phyloP scores from a whole-genome alignment of 352 stramenopile species.

The Phytophthora uliginosa region DNA sequence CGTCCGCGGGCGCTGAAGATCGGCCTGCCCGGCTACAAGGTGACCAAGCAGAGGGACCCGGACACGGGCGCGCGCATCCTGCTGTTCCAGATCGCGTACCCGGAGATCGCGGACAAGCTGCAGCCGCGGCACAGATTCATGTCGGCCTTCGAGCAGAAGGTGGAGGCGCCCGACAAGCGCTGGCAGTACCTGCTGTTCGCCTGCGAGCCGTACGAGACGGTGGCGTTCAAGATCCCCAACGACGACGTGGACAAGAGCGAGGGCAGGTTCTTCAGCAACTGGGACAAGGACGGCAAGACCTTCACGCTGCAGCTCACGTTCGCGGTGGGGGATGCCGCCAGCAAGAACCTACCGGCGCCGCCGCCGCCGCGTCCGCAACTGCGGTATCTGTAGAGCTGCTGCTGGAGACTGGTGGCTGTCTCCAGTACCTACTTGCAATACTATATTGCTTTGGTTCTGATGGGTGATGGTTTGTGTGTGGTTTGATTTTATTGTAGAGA shows the following conservation, averaged over 20 bases:
- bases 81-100: slow-evolving; percentile 97
- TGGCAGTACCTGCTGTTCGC: slow-evolving; percentile 99
- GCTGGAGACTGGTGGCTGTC: background rate
- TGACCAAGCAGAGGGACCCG: slow-evolving; percentile 95
- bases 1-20: slow-evolving; percentile 93
- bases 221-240: slow-evolving; percentile 99
- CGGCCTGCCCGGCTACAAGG: slow-evolving; percentile 98
- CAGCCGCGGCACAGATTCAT: slow-evolving; percentile 99
- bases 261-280: slow-evolving; percentile 98
- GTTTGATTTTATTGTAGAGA: slow-evolving; percentile 1
- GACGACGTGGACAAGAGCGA: slow-evolving; percentile 96
- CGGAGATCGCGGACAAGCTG: slow-evolving; percentile 93
- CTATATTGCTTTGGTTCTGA: background rate
- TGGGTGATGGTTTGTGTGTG: background rate
- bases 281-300: slow-evolving; percentile 96
- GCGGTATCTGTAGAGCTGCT: background rate
- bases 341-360: slow-evolving; percentile 53
- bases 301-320: slow-evolving; percentile 95
- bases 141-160: slow-evolving; percentile 99
- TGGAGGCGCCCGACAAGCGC: slow-evolving; percentile 97
- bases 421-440: background rate
- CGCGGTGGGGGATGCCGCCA: slow-evolving; percentile 36
- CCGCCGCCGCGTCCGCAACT: slow-evolving; percentile 53
- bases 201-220: slow-evolving; percentile 99
- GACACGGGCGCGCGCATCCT: slow-evolving; percentile 88